Percentiles rank a stretch among this genome's conserved stretches.
phyloP scores from a whole-genome alignment of 2,329 filamentous ascomycete genomes.

The Monosporascus sp. region DNA sequence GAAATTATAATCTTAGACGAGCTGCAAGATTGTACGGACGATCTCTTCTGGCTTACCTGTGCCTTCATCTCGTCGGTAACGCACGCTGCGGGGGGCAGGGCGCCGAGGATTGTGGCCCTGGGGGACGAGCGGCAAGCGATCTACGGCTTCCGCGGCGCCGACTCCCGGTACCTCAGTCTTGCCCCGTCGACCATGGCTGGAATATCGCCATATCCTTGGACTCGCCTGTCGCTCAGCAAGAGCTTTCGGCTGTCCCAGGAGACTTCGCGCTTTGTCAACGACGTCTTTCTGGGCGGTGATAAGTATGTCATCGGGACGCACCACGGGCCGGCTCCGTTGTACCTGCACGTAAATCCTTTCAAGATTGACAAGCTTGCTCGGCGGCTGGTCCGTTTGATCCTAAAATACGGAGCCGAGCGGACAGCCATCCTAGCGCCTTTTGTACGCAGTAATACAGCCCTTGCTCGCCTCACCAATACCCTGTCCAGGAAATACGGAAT shows the following conservation, averaged over 20 bases:
- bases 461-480: conserved; percentile 10
- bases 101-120: conserved; percentile 21
- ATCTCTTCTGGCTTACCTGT: conserved; percentile 20
- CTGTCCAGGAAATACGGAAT: conserved; percentile 8
- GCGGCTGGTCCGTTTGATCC: conserved; percentile 14
- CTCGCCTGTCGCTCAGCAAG: conserved; percentile 11
- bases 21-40: conserved; percentile 26
- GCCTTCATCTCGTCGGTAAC: conserved; percentile 21
- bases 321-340: conserved; percentile 21
- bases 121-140: conserved; percentile 28
- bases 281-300: conserved; percentile 19
- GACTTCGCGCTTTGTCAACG: conserved; percentile 21
- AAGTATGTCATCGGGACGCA: conserved; percentile 24
- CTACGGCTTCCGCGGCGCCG: conserved; percentile 23
- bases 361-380: conserved; percentile 7
- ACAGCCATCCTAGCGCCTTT: conserved; percentile 13
- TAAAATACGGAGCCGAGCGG: conserved; percentile 11
- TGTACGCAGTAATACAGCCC: conserved; percentile 5
- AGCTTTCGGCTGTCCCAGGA: conserved; percentile 23
- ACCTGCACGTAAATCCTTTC: conserved; percentile 14
- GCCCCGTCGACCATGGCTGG: conserved; percentile 15
- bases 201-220: conserved; percentile 17
- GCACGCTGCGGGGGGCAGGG: conserved; percentile 3
- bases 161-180: conserved; percentile 21
- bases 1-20: conserved; percentile 29